Percentiles rank a stretch among this genome's conserved stretches.
Evolutionary conservation across 495 filamentous ascomycete genomes (phyloP).

Genomic region (Aspergillus cavernicola): DNA sequence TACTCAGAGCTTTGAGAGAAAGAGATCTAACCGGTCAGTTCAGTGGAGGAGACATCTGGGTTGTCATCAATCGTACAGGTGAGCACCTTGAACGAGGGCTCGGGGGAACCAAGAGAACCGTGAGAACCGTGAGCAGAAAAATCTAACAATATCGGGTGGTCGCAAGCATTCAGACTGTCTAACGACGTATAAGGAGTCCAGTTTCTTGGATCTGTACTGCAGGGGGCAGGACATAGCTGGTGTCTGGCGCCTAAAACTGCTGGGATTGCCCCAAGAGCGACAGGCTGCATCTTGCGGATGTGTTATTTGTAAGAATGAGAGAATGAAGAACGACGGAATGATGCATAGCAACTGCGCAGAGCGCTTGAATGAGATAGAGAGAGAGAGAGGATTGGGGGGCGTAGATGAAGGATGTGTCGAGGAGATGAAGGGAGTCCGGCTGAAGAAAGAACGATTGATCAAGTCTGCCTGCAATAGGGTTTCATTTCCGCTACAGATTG

Average conservation of each 20-base stretch:
- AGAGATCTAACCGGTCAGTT: background rate
- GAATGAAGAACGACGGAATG: background rate
- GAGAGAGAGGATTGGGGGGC: background rate
- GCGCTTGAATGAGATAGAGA: background rate
- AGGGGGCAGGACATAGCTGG: constrained; percentile 2
- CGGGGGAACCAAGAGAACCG: background rate
- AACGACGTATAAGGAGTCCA: constrained; percentile 9
- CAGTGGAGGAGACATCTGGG: background rate
- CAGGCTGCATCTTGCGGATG: background rate
- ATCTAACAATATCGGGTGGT: constrained; percentile 7
- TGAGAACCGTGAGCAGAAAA: background rate
- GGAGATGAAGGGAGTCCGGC: no score
- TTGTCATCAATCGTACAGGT: constrained; percentile 2
- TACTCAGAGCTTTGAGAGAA: background rate
- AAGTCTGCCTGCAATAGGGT: no score
- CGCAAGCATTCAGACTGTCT: background rate
- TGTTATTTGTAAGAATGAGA: background rate
- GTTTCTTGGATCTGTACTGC: background rate
- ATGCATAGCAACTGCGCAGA: background rate
- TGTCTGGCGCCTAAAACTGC: background rate
- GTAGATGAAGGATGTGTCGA: no score
- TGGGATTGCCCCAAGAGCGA: background rate
- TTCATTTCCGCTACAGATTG: no score
- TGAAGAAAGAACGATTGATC: no score
- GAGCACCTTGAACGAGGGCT: background rate